A percentile compares a stretch with the other conserved stretches of the same genome.
Conservation (phyloP, 331 rosid genomes). For the Pyrus hybrid region DNA sequence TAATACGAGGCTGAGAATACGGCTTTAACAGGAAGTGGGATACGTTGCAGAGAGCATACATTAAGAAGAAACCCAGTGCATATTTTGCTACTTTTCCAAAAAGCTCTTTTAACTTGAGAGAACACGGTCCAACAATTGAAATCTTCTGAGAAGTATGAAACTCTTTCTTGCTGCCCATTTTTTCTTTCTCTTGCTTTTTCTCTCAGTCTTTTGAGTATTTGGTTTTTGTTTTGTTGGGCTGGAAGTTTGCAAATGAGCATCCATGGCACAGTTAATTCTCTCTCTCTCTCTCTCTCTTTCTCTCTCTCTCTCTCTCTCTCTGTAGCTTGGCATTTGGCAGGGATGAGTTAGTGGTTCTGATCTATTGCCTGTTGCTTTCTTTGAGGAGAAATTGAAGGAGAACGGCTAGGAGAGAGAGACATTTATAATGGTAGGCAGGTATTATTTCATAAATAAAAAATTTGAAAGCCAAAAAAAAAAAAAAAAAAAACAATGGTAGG, state of each 20-base stretch:
- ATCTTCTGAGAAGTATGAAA: not conserved
- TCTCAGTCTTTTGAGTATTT: slow-evolving; percentile 12
- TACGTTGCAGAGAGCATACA: slow-evolving; percentile 61
- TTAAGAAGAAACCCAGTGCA: slow-evolving; percentile 43
- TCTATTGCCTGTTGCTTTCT: slow-evolving; percentile 22
- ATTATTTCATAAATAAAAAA: not conserved
- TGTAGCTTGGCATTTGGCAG: slow-evolving; percentile 12
- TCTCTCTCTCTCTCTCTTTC: not conserved
- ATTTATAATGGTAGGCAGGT: not conserved
- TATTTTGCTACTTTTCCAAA: slow-evolving; percentile 29
- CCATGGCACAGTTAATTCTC: not conserved
- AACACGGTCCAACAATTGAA: slow-evolving; percentile 28
- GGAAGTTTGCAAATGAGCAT: not conserved
- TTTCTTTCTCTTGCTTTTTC: not conserved
- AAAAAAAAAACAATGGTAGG: no score
- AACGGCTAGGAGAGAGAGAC: slow-evolving; percentile 24
- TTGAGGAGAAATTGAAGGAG: slow-evolving; percentile 61
- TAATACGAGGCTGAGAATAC: slow-evolving; percentile 57
- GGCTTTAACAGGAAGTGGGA: slow-evolving; percentile 57
- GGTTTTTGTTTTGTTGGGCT: slow-evolving; percentile 1
- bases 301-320: not conserved
- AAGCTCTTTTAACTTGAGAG: slow-evolving; percentile 35
- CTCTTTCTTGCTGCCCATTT: slow-evolving; percentile 7
- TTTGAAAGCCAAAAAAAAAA: not conserved
- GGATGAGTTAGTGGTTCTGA: slow-evolving; percentile 31